Percentiles rank a stretch among this genome's conserved stretches.
These are phyloP conservation scores for Fusarium robinianum DNA, from an alignment of 2,329 filamentous ascomycete species.

Conservation along the genomic window DNA sequence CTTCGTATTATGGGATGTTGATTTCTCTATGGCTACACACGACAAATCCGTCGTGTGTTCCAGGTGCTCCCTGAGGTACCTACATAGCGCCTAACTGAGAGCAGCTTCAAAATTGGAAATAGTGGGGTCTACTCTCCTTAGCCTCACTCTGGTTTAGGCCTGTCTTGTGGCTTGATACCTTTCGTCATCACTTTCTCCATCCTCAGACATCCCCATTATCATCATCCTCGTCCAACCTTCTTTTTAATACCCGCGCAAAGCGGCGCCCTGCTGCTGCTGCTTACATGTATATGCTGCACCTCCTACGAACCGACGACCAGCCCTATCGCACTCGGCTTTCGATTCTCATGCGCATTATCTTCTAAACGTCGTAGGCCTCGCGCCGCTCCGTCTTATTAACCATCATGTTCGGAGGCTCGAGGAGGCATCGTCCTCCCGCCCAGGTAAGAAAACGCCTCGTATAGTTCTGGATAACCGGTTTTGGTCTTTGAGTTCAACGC, in stretches of 20 bases:
- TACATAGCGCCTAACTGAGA: too few relatives aligned
- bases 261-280: slow-evolving; percentile 8
- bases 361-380: slow-evolving; percentile 27
- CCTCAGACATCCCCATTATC: slow-evolving; percentile 19
- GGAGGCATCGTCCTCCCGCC: slow-evolving; percentile 53
- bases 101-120: slow-evolving; percentile 10
- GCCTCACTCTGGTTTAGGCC: slow-evolving; percentile 21
- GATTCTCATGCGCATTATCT: slow-evolving; percentile 28
- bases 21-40: too few relatives aligned
- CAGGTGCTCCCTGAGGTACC: too few relatives aligned
- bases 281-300: slow-evolving; percentile 12
- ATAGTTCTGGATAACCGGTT: slow-evolving; percentile 24
- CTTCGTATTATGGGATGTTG: too few relatives aligned
- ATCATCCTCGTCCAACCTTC: slow-evolving; percentile 16
- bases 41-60: too few relatives aligned
- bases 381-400: slow-evolving; percentile 26
- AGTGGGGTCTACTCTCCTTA: slow-evolving; percentile 21
- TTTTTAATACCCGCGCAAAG: slow-evolving; percentile 13
- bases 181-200: slow-evolving; percentile 33
- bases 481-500: slow-evolving; percentile 32
- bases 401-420: slow-evolving; percentile 56
- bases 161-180: slow-evolving; percentile 32
- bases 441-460: slow-evolving; percentile 50
- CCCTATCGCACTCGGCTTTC: slow-evolving; percentile 8
- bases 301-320: slow-evolving; percentile 17